phyloP scores from a whole-genome alignment of 2,329 filamentous ascomycete species.

The Tricladium varicosporioides region DNA sequence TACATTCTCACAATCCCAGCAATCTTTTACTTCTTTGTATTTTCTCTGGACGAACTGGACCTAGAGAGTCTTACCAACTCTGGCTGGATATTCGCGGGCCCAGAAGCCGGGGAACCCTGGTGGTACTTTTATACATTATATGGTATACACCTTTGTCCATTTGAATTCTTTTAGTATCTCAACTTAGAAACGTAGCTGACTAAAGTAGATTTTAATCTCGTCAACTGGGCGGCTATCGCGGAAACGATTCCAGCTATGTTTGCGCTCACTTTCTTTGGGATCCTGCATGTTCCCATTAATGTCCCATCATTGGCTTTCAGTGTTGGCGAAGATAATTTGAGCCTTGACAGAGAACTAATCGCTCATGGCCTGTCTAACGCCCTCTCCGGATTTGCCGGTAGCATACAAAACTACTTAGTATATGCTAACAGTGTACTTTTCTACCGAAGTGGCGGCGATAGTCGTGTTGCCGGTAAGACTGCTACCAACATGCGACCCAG shows the following conservation, averaged over 20 bases:
- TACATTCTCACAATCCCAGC: conserved; percentile 80
- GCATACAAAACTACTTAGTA: conserved; percentile 94
- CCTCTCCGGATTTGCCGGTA: conserved; percentile 80
- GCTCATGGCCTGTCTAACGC: conserved; percentile 93
- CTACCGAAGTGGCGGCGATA: conserved; percentile 87
- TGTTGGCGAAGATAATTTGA: conserved; percentile 86
- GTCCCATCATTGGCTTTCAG: conserved; percentile 90
- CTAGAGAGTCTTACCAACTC: conserved; percentile 63
- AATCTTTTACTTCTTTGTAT: conserved; percentile 76
- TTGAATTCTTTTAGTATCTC: conserved; percentile 7
- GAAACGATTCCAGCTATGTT: conserved; percentile 93
- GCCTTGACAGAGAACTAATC: conserved; percentile 87
- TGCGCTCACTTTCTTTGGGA: conserved; percentile 93
- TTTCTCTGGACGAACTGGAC: conserved; percentile 65
- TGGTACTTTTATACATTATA: conserved; percentile 98
- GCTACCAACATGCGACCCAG: not conserved
- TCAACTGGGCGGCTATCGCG: conserved; percentile 80
- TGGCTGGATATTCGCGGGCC: conserved; percentile 91
- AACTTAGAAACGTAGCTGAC: not conserved
- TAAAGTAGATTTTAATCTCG: conserved; percentile 67
- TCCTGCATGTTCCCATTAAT: conserved; percentile 97
- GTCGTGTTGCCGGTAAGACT: conserved; percentile 61
- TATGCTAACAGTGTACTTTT: conserved; percentile 98
- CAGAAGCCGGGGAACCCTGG: conserved; percentile 83
- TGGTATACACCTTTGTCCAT: conserved; percentile 54